Percentiles rank a stretch among this genome's conserved stretches.
Conservation (phyloP, 2,329 filamentous ascomycete species). For the Penicillium sp. region DNA sequence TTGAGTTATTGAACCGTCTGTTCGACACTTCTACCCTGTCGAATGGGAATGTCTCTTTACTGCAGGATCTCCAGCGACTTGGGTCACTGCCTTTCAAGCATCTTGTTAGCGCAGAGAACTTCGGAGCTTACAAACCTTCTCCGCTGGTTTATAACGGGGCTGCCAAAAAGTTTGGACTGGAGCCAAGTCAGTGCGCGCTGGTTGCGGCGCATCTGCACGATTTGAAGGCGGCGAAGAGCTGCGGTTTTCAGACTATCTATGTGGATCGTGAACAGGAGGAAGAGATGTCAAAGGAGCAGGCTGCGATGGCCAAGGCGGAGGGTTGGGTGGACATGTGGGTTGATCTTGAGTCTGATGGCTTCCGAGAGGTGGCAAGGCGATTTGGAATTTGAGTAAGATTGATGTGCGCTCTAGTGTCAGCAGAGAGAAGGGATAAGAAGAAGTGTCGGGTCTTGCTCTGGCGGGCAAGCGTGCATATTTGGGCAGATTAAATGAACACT, state of each 20-base stretch:
- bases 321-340: constrained; percentile 61
- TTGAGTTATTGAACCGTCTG: constrained; percentile 48
- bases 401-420: too few relatives aligned
- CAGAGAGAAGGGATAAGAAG: too few relatives aligned
- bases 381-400: constrained; percentile 32
- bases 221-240: constrained; percentile 55
- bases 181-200: constrained; percentile 59
- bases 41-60: constrained; percentile 62
- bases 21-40: constrained; percentile 60
- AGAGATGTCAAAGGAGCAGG: constrained; percentile 46
- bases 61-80: constrained; percentile 54
- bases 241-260: constrained; percentile 63
- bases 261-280: constrained; percentile 63
- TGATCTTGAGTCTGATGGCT: constrained; percentile 42
- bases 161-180: constrained; percentile 48
- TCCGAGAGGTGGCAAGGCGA: constrained; percentile 45
- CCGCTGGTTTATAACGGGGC: constrained; percentile 61
- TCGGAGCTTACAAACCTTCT: constrained; percentile 66
- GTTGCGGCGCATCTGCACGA: constrained; percentile 68
- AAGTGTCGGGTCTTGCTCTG: neutral
- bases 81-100: constrained; percentile 54
- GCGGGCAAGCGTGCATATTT: neutral
- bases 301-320: constrained; percentile 46
- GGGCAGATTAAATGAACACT: neutral
- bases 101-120: constrained; percentile 60